Base-by-base conservation (phyloP, 495 filamentous ascomycete genomes). In the Aspergillus cavernicola region DNA sequence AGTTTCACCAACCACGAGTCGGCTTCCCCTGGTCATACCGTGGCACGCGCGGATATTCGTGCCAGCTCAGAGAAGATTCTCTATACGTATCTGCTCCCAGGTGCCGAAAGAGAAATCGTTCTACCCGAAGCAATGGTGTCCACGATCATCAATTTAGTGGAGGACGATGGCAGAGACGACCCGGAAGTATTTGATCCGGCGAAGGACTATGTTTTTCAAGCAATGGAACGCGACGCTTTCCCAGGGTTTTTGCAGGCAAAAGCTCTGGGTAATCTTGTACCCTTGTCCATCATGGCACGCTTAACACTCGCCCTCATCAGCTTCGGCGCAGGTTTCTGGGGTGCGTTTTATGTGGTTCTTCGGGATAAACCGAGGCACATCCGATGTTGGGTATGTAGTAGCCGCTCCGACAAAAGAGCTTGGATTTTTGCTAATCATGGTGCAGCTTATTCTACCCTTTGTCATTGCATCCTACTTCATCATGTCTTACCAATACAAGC, bases 151-250 rank as follows among this genome's bases (percentile, higher is more conserved):
- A 78, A 83, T 37, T 77, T 86, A 13, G 90, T 99, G 49, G 93
- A 99, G 66, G 85, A 92, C 49, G 82, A 87, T 50, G 87, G 87
- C 37, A 84, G 93, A 61, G 95, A 97, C 58, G 93, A 99, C 64
- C 93, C 93, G 1, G 93, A 97, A 65, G 84, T 99, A 10, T 99
- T 99, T 57, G 92, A 97, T 65, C 85, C 87, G 2, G 93, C 93
- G 22, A 97, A 97, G 70, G 95, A 99, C 72, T 99, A 97, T 66
- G 92, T 96, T 40, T 99, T 97, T 70, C 95, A 97, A 65, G 93
- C 93, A 3, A 99, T 99, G 95, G 93, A 99, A 70, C 85, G 95
- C 36, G 93, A 97, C 71, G 93, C 93, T 12, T 98, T 96, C 70
- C 93, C 93, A 4, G 92, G 92, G 19, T 98, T 98, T 76, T 80